Base-by-base conservation (phyloP, 2,329 filamentous ascomycete genomes). In the Stachybotrys chlorohalonatus region DNA sequence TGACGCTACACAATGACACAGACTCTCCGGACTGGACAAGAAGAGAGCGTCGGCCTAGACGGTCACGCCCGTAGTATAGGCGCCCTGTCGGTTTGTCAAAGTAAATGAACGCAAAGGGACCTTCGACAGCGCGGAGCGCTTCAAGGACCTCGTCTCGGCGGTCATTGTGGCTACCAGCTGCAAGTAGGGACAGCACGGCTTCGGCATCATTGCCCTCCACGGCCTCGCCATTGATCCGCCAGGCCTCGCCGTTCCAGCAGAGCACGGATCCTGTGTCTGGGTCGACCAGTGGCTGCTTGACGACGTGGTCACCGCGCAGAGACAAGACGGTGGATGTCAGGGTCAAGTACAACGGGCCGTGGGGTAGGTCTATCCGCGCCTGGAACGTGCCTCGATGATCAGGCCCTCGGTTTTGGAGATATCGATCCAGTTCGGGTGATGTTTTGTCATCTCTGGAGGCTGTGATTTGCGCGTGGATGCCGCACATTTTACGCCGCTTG, bases 161-260 rank as follows among this genome's bases (percentile, higher is more conserved):
- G 60, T 56, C 7, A 57, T 56, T 39, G 61, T 57, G 52, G 60
- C 67, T 66, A 62, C 79, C 75, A 55, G 72, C 63, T 17, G 78
- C 64, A 51, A 96, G 75, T 45, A 81, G 64, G 39, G 76, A 65
- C 64, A 93, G 85, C 16, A 97, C 75, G 7, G 75, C 72, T 63
- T 86, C 79, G 3, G 89, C 89, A 70, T 99, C 94, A 66, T 96
- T 96, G 55, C 84, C 88, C 6, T 64, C 56, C n/a, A 96, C 75
- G 1, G 68, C 63, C 9, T 78, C 62, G 39, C 77, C 78, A 8
- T 70, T 72, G 52, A 95, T 78, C 55, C 81, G 86, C 94, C 94
- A 99, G 1, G 91, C 93, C 68, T 99, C 94, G 48, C 94, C 94
- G 66, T 99, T 99, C 94, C 94, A 99, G 77, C 93, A 96, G 2